Percentiles rank a stretch among this genome's conserved stretches.
Conservation (phyloP, 192 early-diverging fungal species). For the Podila minutissima region DNA sequence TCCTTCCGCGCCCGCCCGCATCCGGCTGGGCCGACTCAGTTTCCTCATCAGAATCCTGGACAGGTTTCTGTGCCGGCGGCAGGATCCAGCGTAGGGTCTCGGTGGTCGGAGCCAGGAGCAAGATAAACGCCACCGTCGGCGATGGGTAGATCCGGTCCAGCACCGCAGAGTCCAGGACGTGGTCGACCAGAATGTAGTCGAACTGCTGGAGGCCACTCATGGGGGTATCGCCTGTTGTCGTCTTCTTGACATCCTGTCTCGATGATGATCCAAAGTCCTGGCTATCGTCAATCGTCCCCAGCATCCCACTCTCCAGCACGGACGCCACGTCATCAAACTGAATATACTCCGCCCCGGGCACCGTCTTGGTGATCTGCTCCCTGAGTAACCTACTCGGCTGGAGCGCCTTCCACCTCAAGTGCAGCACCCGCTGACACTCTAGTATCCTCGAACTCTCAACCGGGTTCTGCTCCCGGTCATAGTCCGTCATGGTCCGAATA, state of each 20-base stretch:
- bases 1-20: slow-evolving; percentile 25
- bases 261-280: neutral
- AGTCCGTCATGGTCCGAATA: slow-evolving; percentile 16
- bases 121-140: slow-evolving; percentile 28
- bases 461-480: slow-evolving; percentile 24
- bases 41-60: slow-evolving; percentile 1
- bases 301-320: slow-evolving; percentile 14
- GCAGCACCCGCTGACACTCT: slow-evolving; percentile 19
- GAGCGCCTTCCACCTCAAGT: neutral
- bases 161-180: slow-evolving; percentile 38
- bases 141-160: slow-evolving; percentile 46
- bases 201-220: slow-evolving; percentile 13
- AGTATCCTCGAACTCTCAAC: slow-evolving; percentile 23
- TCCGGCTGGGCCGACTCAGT: slow-evolving; percentile 18
- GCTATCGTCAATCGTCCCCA: neutral
- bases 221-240: neutral
- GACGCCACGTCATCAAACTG: slow-evolving; percentile 23
- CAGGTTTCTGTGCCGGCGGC: slow-evolving; percentile 20
- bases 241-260: neutral
- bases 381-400: slow-evolving; percentile 17
- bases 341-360: slow-evolving; percentile 1
- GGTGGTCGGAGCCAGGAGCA: slow-evolving; percentile 40
- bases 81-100: slow-evolving; percentile 46
- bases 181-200: slow-evolving; percentile 46
- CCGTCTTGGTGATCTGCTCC: slow-evolving; percentile 16